phyloP scores from a whole-genome alignment of 192 early-diverging fungal genomes.

The Geranomyces variabilis region DNA sequence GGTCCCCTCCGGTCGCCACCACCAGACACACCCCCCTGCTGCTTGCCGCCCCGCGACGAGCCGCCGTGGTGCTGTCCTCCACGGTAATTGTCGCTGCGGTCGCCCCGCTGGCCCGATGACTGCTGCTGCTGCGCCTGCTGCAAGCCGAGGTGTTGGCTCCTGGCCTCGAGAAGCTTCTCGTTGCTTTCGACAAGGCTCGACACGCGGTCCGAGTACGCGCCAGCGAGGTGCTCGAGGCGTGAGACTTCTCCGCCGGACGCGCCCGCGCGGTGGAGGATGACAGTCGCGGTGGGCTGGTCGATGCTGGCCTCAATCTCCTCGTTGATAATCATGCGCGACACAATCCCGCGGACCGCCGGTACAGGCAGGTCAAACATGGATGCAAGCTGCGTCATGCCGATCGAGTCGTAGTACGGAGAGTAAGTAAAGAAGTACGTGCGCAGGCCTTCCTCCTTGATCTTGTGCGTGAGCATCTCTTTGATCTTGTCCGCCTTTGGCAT shows the following conservation, averaged over 20 bases:
- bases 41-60: neutral
- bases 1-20: conserved; percentile 6
- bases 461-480: conserved; percentile 86
- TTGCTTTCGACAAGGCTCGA: conserved; percentile 83
- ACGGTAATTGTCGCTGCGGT: conserved; percentile 8
- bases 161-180: conserved; percentile 81
- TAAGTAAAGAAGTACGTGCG: conserved; percentile 96
- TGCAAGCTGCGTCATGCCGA: conserved; percentile 80
- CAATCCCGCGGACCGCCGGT: conserved; percentile 68
- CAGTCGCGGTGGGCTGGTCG: conserved; percentile 77
- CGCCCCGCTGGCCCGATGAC: neutral
- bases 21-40: neutral
- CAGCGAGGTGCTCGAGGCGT: conserved; percentile 80
- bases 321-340: conserved; percentile 93
- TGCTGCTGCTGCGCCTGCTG: conserved; percentile 43
- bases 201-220: conserved; percentile 87
- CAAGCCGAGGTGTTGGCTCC: conserved; percentile 35
- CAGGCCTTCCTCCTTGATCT: conserved; percentile 95
- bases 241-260: conserved; percentile 61
- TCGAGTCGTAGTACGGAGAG: conserved; percentile 85
- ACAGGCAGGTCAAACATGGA: conserved; percentile 85
- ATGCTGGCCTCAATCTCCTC: conserved; percentile 89
- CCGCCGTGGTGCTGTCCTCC: neutral
- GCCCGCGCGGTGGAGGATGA: conserved; percentile 55
- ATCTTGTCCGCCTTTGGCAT: conserved; percentile 80